Conservation (phyloP, 345 rosid genomes). For the Melaleuca alternifolia region DNA sequence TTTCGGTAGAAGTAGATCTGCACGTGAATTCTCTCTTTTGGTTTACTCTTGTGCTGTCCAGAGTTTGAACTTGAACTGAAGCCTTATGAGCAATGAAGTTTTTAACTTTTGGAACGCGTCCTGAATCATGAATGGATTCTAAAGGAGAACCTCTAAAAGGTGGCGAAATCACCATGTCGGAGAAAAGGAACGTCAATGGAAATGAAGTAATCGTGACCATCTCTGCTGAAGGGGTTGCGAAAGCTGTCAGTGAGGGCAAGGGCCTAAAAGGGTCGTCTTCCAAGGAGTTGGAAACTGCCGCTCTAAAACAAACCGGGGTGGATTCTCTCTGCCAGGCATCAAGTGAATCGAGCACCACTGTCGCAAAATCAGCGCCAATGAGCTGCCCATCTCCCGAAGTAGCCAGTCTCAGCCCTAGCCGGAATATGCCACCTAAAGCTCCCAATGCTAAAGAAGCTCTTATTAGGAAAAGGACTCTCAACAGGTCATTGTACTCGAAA, state of each 20-base stretch:
- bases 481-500: slow-evolving; percentile 52
- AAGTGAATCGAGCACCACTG: slow-evolving; percentile 3
- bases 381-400: slow-evolving; percentile 44
- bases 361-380: slow-evolving; percentile 19
- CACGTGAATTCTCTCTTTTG: background rate
- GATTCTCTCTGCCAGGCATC: background rate
- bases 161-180: slow-evolving; percentile 23
- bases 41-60: background rate
- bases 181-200: slow-evolving; percentile 20
- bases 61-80: background rate
- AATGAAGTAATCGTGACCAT: slow-evolving; percentile 48
- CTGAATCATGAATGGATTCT: background rate
- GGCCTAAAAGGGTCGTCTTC: slow-evolving; percentile 19
- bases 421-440: slow-evolving; percentile 53
- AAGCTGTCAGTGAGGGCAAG: background rate
- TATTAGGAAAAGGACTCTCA: slow-evolving; percentile 32
- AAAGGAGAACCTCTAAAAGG: slow-evolving; percentile 3
- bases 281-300: background rate
- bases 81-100: background rate
- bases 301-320: background rate
- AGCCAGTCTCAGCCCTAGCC: slow-evolving; percentile 22
- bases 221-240: slow-evolving; percentile 22
- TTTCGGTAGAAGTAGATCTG: background rate
- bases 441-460: slow-evolving; percentile 27
- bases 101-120: background rate